Percentiles rank a stretch among this genome's conserved stretches.
These are phyloP conservation scores for Talaromyces trachyspermus DNA, from an alignment of 495 filamentous ascomycete species.

Conservation along the genomic window DNA sequence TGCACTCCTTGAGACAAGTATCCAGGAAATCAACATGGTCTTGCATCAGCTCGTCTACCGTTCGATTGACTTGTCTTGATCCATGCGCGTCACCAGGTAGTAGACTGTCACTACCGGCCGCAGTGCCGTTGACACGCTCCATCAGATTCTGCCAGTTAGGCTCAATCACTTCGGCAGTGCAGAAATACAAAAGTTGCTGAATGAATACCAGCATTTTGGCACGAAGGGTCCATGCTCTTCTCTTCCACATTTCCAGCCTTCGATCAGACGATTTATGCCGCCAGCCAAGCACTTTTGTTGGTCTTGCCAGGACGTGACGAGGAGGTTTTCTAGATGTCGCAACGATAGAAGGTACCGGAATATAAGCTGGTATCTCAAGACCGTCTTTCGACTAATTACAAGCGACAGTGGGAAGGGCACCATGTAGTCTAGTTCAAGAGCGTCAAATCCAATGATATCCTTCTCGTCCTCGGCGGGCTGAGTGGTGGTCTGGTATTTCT, in stretches of 20 bases:
- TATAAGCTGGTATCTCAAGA: conserved; percentile 90
- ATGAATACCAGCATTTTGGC: conserved; percentile 95
- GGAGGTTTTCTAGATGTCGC: conserved; percentile 77
- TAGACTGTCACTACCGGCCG: conserved; percentile 44
- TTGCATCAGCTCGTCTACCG: conserved; percentile 97
- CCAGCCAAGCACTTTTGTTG: conserved; percentile 82
- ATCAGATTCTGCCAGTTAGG: conserved; percentile 94
- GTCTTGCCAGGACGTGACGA: conserved; percentile 81
- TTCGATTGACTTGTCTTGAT: conserved; percentile 57
- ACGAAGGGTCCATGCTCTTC: conserved; percentile 82
- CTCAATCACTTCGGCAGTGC: conserved; percentile 93
- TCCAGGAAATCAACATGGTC: conserved; percentile 98
- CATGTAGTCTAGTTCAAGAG: conserved; percentile 84
- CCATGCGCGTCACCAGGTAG: conserved; percentile 23
- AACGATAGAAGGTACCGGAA: conserved; percentile 88
- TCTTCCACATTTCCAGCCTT: conserved; percentile 83
- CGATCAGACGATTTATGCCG: conserved; percentile 66
- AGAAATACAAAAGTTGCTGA: conserved; percentile 93
- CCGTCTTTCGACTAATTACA: conserved; percentile 91
- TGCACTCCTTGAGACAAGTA: conserved; percentile 96
- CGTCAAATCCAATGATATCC: conserved; percentile 80
- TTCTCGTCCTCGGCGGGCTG: conserved; percentile 65
- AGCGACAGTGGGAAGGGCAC: conserved; percentile 96
- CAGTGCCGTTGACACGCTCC: conserved; percentile 63
- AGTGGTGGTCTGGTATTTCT: conserved; percentile 44